Base-by-base conservation (phyloP, 768 basidiomycete genomes). In the Lentinula edodes region DNA sequence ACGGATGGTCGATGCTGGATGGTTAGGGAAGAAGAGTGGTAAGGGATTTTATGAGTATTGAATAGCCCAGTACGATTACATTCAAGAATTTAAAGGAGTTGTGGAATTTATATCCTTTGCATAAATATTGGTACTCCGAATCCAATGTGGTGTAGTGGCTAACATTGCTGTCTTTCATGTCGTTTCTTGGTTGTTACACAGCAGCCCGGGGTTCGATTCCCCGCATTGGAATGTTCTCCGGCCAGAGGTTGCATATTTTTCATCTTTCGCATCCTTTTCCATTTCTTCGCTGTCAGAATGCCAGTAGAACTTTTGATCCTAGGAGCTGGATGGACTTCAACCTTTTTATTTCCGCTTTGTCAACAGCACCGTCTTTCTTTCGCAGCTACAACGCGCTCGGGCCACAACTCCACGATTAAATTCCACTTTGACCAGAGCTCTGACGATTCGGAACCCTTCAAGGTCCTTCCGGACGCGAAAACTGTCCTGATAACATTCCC, bases 1-100 rank as follows among this genome's bases (percentile, higher is more conserved):
- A 68, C 83, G 93, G 39, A 98, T 98, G 96, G 96, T 98, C 5
- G 93, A 96, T 70, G 96, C 96, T 18, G 88, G 90, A 54, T 98
- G 92, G 91, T 81, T 90, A 56, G 96, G 96, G 10, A 88, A 82
- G 79, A 96, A 96, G 80, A 92, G 84, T 61, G 94, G 95, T 4
- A 93, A 90, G 72, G 95, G 95, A 16, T 98, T 98, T 73, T 98
- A 97, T 69, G 93, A 95, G 64, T 97, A 97, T 68, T 64, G 23
- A 55, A 23, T 34, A 48, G 13, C 39, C 7, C 39, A 15, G 4
- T 12, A 41, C 39, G 23, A 23, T 23, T 23, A 23, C 23, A 23
- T 23, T 23, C 23, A 23, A 23, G 23, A 23, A 23, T 1, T 1
- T 23, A 23, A 23, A 23, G 23, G 23, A 23, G 23, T 23, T 23